These are phyloP conservation scores for Dimocarpus longan DNA, from an alignment of 345 rosid genomes.

Conservation along the genomic window DNA sequence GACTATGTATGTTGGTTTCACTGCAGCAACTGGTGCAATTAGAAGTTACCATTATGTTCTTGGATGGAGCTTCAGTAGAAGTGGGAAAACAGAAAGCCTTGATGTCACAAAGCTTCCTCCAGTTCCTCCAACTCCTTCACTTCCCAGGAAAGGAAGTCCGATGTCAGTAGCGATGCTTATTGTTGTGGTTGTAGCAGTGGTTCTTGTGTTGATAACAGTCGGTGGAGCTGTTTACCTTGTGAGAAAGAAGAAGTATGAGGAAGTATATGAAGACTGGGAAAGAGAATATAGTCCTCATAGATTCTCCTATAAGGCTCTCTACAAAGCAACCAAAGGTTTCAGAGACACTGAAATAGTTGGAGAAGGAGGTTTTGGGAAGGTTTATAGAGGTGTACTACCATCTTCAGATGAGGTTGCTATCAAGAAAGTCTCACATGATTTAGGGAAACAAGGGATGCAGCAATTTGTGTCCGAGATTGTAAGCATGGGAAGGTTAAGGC, in stretches of 20 bases:
- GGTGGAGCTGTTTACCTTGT: conserved; percentile 25
- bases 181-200: conserved; percentile 22
- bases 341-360: conserved; percentile 50
- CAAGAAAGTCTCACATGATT: conserved; percentile 50
- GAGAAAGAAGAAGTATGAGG: conserved; percentile 50
- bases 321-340: conserved; percentile 65
- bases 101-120: conserved; percentile 51
- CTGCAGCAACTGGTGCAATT: conserved; percentile 45
- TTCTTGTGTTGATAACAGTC: conserved; percentile 19
- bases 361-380: conserved; percentile 54
- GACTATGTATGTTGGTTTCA: conserved; percentile 28
- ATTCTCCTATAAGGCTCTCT: conserved; percentile 54
- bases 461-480: conserved; percentile 44
- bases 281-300: conserved; percentile 57
- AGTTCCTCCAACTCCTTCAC: conserved; percentile 42
- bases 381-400: conserved; percentile 53
- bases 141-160: conserved; percentile 28
- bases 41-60: conserved; percentile 44
- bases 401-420: conserved; percentile 52
- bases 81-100: conserved; percentile 47
- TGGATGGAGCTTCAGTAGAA: conserved; percentile 68
- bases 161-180: conserved; percentile 20
- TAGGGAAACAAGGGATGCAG: conserved; percentile 50
- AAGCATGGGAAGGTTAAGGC: conserved; percentile 49
- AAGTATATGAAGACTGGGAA: conserved; percentile 70